These are phyloP conservation scores for Thielaviopsis punctulata DNA, from an alignment of 2,329 filamentous ascomycete genomes.

Conservation along the genomic window DNA sequence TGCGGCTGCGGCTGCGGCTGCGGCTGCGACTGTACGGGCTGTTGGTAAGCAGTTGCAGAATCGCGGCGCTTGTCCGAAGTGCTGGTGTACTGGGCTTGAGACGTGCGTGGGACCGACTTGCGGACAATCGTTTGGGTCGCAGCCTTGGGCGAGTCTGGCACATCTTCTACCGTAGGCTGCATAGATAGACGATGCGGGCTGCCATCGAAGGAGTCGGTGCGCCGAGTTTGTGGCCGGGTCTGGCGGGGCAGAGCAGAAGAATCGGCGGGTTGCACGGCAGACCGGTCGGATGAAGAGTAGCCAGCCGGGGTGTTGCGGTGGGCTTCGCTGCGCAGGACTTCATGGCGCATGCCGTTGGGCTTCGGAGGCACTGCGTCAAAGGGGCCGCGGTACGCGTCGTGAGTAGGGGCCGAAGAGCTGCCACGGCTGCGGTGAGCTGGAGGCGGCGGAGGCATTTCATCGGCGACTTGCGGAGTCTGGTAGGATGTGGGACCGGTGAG, in stretches of 20 bases:
- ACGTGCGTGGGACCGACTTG: conserved; percentile 5
- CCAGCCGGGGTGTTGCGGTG: conserved; percentile 31
- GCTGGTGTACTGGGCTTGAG: conserved; percentile 1
- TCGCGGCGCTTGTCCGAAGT: conserved; percentile 1
- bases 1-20: conserved; percentile 1
- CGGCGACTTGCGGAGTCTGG: conserved; percentile 34
- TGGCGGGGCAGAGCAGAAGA: conserved; percentile 19
- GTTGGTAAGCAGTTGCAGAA: no score
- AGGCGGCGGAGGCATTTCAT: conserved; percentile 34
- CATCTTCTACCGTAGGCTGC: conserved; percentile 49
- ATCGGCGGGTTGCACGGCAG: conserved; percentile 2
- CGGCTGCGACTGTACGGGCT: conserved; percentile 6
- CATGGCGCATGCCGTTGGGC: conserved; percentile 35
- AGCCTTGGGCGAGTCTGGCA: conserved; percentile 31
- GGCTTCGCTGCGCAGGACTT: conserved; percentile 39
- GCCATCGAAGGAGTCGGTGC: conserved; percentile 35
- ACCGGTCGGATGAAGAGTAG: conserved; percentile 23
- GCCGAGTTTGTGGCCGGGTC: conserved; percentile 19
- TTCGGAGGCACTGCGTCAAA: conserved; percentile 26
- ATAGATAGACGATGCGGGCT: conserved; percentile 29
- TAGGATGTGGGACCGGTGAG: conserved; percentile 28
- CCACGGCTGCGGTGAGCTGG: conserved; percentile 31
- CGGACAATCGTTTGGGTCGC: conserved; percentile 5
- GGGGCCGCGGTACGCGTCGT: conserved; percentile 13
- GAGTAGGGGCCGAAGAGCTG: conserved; percentile 3